Conservation (phyloP, 2,329 filamentous ascomycete species). For the Thelonectria rubi region DNA sequence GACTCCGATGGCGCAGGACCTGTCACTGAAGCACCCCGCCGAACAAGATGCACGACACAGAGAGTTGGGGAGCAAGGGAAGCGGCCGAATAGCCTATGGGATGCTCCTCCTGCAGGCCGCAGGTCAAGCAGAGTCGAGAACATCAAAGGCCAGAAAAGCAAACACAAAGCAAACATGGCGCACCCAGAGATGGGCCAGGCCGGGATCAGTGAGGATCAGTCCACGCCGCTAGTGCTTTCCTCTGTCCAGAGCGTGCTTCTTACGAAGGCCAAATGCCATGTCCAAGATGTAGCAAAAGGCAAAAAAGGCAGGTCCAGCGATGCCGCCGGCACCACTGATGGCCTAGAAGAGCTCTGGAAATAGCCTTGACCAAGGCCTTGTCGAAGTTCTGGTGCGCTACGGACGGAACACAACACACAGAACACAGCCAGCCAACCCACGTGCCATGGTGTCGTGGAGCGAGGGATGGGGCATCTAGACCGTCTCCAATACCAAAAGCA, state of each 20-base stretch:
- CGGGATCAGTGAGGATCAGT: background rate
- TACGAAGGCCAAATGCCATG: background rate
- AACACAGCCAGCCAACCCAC: no score
- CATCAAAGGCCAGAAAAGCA: conserved; percentile 9
- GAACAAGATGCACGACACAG: conserved; percentile 40
- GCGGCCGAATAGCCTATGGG: conserved; percentile 33
- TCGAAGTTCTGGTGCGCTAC: background rate
- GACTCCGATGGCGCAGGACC: background rate
- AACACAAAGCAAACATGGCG: conserved; percentile 20
- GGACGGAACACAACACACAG: background rate
- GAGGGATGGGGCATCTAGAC: background rate
- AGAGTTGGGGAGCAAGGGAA: conserved; percentile 33
- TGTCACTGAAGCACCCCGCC: conserved; percentile 1
- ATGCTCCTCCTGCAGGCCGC: conserved; percentile 33
- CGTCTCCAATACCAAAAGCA: conserved; percentile 4
- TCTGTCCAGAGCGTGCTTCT: no score
- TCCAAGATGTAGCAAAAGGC: no score
- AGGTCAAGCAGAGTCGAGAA: conserved; percentile 19
- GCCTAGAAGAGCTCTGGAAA: background rate
- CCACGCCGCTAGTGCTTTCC: no score
- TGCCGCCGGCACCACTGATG: conserved; percentile 17
- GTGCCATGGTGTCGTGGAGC: conserved; percentile 2
- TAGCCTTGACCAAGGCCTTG: background rate
- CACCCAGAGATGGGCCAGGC: background rate
- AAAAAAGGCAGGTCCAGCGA: background rate